phyloP scores from a whole-genome alignment of 257 asterid species.

The Plantago major region DNA sequence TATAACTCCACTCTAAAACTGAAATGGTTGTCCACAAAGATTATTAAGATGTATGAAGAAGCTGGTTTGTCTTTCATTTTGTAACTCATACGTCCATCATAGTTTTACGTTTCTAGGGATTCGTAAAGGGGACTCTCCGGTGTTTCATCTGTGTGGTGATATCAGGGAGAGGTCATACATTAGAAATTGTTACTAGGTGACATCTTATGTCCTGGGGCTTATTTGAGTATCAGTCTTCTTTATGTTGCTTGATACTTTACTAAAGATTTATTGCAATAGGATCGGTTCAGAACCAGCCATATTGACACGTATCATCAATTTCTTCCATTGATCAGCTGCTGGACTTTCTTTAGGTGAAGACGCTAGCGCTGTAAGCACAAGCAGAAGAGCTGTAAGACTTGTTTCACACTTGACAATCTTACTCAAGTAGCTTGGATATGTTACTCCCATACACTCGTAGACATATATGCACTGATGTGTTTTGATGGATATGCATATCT shows the following conservation, averaged over 20 bases:
- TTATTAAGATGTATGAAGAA: too few relatives aligned
- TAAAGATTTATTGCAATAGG: not conserved
- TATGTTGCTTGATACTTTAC: not conserved
- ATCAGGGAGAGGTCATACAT: too few relatives aligned
- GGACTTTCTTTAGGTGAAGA: slow-evolving; percentile 52
- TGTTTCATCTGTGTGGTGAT: too few relatives aligned
- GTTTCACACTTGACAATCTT: not conserved
- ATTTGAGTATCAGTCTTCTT: not conserved
- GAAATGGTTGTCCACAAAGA: too few relatives aligned
- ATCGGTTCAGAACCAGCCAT: not conserved
- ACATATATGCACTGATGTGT: not conserved
- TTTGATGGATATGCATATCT: too few relatives aligned
- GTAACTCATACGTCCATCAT: too few relatives aligned
- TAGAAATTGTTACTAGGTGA: too few relatives aligned
- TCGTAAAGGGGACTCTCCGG: too few relatives aligned
- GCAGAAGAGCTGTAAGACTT: slow-evolving; percentile 88
- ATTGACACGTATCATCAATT: slow-evolving; percentile 22
- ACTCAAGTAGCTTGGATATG: not conserved
- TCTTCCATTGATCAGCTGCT: slow-evolving; percentile 49
- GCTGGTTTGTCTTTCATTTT: too few relatives aligned
- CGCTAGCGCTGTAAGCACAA: slow-evolving; percentile 84
- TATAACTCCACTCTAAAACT: too few relatives aligned
- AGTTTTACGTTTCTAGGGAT: too few relatives aligned
- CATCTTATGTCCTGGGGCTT: too few relatives aligned
- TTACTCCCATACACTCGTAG: not conserved